Evolutionary conservation across 2,329 filamentous ascomycete genomes (phyloP).

Genomic region (Arthrobotrys entomopaga): DNA sequence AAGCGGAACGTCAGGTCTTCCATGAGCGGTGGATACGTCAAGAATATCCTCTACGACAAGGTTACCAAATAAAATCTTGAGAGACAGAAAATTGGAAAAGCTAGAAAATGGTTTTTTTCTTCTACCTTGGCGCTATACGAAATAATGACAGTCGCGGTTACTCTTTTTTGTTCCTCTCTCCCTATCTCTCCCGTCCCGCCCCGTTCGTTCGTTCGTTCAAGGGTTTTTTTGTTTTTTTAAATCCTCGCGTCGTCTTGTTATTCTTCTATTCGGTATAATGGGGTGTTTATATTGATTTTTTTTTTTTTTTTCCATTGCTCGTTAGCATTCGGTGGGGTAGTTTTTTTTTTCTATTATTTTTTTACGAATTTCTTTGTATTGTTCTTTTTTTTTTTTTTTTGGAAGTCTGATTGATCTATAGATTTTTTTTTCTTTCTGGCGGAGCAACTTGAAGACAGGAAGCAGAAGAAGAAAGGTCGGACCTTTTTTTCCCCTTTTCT

Average conservation of each 20-base stretch:
- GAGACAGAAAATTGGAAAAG: background rate
- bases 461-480: background rate
- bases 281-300: constrained; percentile 55
- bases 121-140: constrained; percentile 13
- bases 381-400: background rate
- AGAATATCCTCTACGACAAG: constrained; percentile 78
- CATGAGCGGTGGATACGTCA: constrained; percentile 83
- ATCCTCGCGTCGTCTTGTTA: constrained; percentile 56
- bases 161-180: constrained; percentile 48
- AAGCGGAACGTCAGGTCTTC: constrained; percentile 86
- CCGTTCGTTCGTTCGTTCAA: constrained; percentile 42
- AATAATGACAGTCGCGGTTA: constrained; percentile 55
- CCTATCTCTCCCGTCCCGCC: no score
- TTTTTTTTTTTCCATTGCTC: no score
- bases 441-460: background rate
- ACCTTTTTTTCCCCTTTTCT: background rate
- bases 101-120: constrained; percentile 16
- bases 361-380: constrained; percentile 14
- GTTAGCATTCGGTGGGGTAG: constrained; percentile 26
- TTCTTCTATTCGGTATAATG: constrained; percentile 23
- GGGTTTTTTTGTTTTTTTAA: constrained; percentile 33
- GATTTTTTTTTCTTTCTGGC: constrained; percentile 6
- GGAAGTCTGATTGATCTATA: constrained; percentile 12
- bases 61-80: constrained; percentile 73
- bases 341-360: background rate